Evolutionary conservation across 192 early-diverging fungal genomes (phyloP), one percentile per base, ranked within the genome.

Genomic region (Jimgerdemannia flammicorona): DNA sequence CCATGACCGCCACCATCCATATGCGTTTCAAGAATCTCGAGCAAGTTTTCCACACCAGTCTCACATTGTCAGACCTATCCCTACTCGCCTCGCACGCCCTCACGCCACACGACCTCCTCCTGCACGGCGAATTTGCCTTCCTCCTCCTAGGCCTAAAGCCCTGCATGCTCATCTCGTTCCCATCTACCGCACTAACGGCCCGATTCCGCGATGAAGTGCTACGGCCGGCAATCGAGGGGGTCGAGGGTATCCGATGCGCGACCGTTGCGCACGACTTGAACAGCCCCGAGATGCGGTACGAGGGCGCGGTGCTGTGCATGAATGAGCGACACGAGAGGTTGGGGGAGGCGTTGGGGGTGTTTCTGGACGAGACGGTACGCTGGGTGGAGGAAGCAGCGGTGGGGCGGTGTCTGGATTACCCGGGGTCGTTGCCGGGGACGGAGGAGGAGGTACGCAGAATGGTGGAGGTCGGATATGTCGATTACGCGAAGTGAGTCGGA

Each of bases 121-220:
- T 64, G 11, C 67, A 73, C 54, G 72, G 72, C 18, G 72, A 73
- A 41, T 73, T 73, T 66, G 72, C 72, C 9, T 73, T 73, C 59
- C 54, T 73, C 10, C 29, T 65, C 6, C 44, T 43, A 3, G 72
- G 72, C 0, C 20, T 73, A 0, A 73, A 73, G 64, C 72, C 72
- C 42, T 73, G 64, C 63, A 40, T 73, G 20, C 40, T 73, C 14
- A 11, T 73, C 14, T 73, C 64, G 29, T 73, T 73, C 40, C 72
- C 72, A 9, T 41, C 65, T 39, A 3, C 63, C 4, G n/a, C 40
- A 40, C 63, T 73, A 3, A 73, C 63, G 39, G 14, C 20, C 3
- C 10, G 65, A 2, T 73, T 65, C 64, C 43, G 39, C n/a, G 11
- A 66, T 3, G 20, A 43, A 11, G 72, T 66, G 3, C 4, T 54